Evolutionary conservation across 2,329 filamentous ascomycete genomes (phyloP), one percentile per base, ranked within the genome.

Genomic region (Myriosclerotinia duriaeana): DNA sequence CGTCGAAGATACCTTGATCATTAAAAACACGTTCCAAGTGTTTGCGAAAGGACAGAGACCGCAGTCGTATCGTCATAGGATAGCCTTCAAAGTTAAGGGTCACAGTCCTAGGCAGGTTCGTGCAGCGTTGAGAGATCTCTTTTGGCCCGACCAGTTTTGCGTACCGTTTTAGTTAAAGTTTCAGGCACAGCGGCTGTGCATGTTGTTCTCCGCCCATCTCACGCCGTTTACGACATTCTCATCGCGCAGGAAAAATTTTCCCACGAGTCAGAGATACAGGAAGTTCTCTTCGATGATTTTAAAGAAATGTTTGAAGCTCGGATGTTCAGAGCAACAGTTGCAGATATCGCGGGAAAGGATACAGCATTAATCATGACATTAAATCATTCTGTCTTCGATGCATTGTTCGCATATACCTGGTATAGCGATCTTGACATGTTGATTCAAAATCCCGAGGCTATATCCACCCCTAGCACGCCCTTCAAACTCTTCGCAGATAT

Each of bases 381-480:
- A 12, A 48, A 59, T 17, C 42, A 59, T 36, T 59, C 26, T 20
- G 26, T 34, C 26, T 62, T 62, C 26, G 60, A 63, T 53, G 48
- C 36, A 20, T 40, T 53, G 38, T 63, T 63, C 22, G 60, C 48
- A 20, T 53, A 63, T 38, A 20, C n/a, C 17, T 63, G 36, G 48
- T 63, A 63, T 15, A 52, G n/a, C 15, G 36, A 63, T 30, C 48
- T 63, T 17, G 60, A 42, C 15, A 53, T 50, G 48, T 40, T 63
- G 9, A 20, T 53, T n/a, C 17, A 40, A 42, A 53, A 53, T 5
- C 36, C 48, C 30, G 30, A 22, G 9, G 40, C 42, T 12, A 15
- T n/a, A 22, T 14, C 44, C n/a, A 8, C 34, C 15, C n/a, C 36
- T 30, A 11, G 26, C 20, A 53, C 48, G 34, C 6, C 60, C 26